phyloP scores from a whole-genome alignment of 257 asterid genomes.

The Catharanthus roseus region DNA sequence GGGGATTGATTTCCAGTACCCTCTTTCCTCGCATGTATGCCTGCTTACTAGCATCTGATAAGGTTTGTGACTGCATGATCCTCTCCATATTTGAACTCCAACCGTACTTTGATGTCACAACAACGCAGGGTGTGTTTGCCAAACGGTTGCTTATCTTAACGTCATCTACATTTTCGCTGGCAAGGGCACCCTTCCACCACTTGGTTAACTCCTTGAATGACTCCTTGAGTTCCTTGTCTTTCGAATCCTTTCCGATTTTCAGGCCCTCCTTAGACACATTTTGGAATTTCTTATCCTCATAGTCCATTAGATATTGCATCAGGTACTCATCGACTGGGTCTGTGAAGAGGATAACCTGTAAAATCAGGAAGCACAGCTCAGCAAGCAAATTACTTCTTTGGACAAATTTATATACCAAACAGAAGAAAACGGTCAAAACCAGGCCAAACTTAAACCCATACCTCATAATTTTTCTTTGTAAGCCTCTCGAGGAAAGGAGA shows the following conservation, averaged over 20 bases:
- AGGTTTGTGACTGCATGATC: conserved; percentile 88
- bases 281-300: conserved; percentile 86
- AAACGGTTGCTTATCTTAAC: conserved; percentile 89
- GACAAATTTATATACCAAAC: background rate
- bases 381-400: background rate
- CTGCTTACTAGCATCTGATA: conserved; percentile 74
- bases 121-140: conserved; percentile 81
- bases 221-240: conserved; percentile 80
- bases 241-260: conserved; percentile 73
- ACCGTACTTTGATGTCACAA: conserved; percentile 80
- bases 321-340: conserved; percentile 92
- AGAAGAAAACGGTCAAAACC: background rate
- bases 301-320: conserved; percentile 94
- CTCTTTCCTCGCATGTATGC: conserved; percentile 95
- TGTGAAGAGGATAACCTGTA: conserved; percentile 80
- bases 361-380: background rate
- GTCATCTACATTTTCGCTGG: conserved; percentile 74
- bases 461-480: conserved; percentile 84
- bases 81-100: conserved; percentile 96
- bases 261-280: conserved; percentile 92
- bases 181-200: conserved; percentile 90
- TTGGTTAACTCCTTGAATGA: conserved; percentile 72
- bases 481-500: conserved; percentile 97
- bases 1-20: conserved; percentile 81
- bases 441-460: conserved; percentile 8